phyloP scores from a whole-genome alignment of 805 yeast species.

The Ascoidea asiatica region DNA sequence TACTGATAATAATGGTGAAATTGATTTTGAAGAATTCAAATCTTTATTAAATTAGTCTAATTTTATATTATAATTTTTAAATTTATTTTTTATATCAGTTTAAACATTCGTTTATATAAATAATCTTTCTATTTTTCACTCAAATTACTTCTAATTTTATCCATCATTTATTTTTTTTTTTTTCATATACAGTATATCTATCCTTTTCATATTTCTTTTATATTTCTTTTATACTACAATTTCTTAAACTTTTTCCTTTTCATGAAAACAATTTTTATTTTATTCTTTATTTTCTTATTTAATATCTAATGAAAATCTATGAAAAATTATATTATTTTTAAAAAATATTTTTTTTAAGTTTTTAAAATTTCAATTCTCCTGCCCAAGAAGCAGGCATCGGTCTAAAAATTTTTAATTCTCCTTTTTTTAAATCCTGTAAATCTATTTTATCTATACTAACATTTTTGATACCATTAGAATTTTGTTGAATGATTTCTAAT shows the following conservation, averaged over 20 bases:
- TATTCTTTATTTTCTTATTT: too few relatives aligned
- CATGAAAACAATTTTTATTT: neutral
- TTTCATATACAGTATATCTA: too few relatives aligned
- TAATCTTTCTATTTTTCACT: neutral
- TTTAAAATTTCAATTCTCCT: conserved; percentile 12
- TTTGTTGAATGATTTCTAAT: conserved; percentile 33
- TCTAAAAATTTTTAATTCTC: conserved; percentile 31
- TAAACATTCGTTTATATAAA: too few relatives aligned
- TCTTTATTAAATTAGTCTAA: neutral
- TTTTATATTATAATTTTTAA: too few relatives aligned
- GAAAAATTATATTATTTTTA: too few relatives aligned
- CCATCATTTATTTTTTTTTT: neutral
- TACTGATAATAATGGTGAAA: neutral
- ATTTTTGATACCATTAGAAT: conserved; percentile 26
- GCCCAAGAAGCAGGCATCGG: conserved; percentile 36
- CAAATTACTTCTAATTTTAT: neutral
- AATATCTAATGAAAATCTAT: neutral
- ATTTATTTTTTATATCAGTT: too few relatives aligned
- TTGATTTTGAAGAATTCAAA: neutral
- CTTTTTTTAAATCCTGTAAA: conserved; percentile 24
- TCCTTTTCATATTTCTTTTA: too few relatives aligned
- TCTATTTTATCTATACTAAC: conserved; percentile 27
- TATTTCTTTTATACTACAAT: neutral
- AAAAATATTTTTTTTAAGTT: neutral
- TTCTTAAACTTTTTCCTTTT: neutral